These are phyloP conservation scores for Acmispon strigosus DNA, from an alignment of 306 rosid species.

Conservation along the genomic window DNA sequence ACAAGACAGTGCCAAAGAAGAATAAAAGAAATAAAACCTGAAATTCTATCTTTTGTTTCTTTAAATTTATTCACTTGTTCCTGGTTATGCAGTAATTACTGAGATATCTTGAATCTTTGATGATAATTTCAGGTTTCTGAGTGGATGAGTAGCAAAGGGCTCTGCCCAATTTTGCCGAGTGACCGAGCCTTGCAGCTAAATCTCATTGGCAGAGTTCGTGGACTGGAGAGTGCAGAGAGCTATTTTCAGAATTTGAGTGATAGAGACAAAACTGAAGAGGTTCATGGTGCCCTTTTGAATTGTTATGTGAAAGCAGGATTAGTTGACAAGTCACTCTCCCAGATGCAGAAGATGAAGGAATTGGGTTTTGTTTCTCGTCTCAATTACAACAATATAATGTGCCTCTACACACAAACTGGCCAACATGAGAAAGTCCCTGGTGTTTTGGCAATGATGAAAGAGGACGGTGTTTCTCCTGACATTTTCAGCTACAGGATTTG, in stretches of 20 bases:
- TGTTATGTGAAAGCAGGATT: constrained; percentile 65
- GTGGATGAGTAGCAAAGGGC: constrained; percentile 53
- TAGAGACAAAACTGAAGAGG: constrained; percentile 34
- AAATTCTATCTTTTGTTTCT: not conserved
- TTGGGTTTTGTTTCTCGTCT: constrained; percentile 49
- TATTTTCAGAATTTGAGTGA: constrained; percentile 38
- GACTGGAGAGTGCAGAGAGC: constrained; percentile 52
- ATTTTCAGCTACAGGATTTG: constrained; percentile 56
- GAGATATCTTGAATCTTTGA: not conserved
- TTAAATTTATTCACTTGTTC: not conserved
- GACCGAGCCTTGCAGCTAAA: constrained; percentile 56
- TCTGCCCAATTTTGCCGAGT: constrained; percentile 27
- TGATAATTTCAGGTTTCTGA: constrained; percentile 57
- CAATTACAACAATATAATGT: constrained; percentile 55
- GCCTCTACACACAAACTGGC: constrained; percentile 37
- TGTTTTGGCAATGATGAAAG: constrained; percentile 50
- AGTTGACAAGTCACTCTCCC: constrained; percentile 55
- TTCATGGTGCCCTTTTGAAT: constrained; percentile 61
- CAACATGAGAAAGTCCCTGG: constrained; percentile 55
- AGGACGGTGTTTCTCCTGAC: constrained; percentile 49
- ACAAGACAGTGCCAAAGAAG: no score
- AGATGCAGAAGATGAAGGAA: constrained; percentile 59
- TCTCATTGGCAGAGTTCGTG: constrained; percentile 56
- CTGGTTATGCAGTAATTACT: not conserved
- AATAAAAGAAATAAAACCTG: not conserved